Evolutionary conservation across 257 asterid genomes (phyloP).

Genomic region (Gentiana macrophylla): DNA sequence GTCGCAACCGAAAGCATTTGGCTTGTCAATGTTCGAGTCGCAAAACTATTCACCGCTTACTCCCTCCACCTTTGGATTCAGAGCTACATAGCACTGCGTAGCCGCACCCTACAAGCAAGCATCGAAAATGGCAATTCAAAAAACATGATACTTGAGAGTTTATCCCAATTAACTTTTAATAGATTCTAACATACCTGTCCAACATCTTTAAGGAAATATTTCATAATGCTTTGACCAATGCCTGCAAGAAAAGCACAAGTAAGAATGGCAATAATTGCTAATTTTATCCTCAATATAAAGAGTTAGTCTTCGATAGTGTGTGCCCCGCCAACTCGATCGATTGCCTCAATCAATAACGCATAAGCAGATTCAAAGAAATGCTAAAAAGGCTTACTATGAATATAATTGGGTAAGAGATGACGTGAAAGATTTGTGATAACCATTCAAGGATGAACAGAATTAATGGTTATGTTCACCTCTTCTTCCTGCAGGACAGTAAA

Average conservation of each 20-base stretch:
- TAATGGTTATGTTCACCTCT: background rate
- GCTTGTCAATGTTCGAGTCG: slow-evolving; percentile 29
- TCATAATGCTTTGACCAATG: no score
- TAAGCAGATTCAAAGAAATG: slow-evolving; percentile 1
- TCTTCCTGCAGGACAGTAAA: slow-evolving; percentile 6
- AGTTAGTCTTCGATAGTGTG: background rate
- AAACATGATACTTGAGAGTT: background rate
- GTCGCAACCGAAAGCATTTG: slow-evolving; percentile 26
- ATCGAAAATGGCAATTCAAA: background rate
- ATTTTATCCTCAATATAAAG: background rate
- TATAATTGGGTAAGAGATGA: background rate
- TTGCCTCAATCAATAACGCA: background rate
- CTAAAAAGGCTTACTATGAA: background rate
- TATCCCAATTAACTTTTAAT: no score
- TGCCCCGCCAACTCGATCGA: no score
- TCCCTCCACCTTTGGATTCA: slow-evolving; percentile 61
- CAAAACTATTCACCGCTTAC: slow-evolving; percentile 58
- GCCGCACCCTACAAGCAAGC: slow-evolving; percentile 40
- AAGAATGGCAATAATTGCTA: no score
- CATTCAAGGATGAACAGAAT: background rate
- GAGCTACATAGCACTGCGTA: slow-evolving; percentile 62
- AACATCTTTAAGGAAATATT: no score
- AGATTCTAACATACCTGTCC: no score
- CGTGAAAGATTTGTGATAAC: background rate
- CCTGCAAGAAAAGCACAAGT: no score